phyloP scores from a whole-genome alignment of 2,329 filamentous ascomycete species.

The Venturia oleaginea region DNA sequence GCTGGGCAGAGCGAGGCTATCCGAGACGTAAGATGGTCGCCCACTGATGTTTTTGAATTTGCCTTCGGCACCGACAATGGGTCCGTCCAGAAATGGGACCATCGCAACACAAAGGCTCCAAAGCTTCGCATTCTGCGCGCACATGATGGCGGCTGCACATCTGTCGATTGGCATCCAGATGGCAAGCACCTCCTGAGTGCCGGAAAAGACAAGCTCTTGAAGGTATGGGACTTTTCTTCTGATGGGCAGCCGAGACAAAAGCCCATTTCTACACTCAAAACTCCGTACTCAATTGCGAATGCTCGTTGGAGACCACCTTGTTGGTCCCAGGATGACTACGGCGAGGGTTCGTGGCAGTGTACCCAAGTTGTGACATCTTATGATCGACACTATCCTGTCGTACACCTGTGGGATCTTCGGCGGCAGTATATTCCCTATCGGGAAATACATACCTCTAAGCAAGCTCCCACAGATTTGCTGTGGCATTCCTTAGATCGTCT shows the following conservation, averaged over 20 bases:
- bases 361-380: constrained; percentile 56
- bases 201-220: constrained; percentile 50
- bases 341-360: constrained; percentile 47
- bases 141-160: constrained; percentile 51
- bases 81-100: constrained; percentile 56
- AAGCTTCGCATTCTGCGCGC: constrained; percentile 50
- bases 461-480: constrained; percentile 49
- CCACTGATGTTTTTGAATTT: constrained; percentile 52
- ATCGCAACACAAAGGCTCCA: constrained; percentile 46
- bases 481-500: constrained; percentile 56
- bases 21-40: constrained; percentile 57
- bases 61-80: constrained; percentile 57
- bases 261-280: constrained; percentile 47
- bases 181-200: constrained; percentile 55
- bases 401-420: constrained; percentile 58
- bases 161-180: constrained; percentile 59
- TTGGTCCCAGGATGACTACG: constrained; percentile 43
- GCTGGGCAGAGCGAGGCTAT: constrained; percentile 51
- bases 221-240: constrained; percentile 50
- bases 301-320: constrained; percentile 54
- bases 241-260: constrained; percentile 42
- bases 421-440: constrained; percentile 53
- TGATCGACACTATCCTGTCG: constrained; percentile 49
- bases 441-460: constrained; percentile 48
- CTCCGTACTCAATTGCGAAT: constrained; percentile 53